These are phyloP conservation scores for Endotrypanum monterogeii DNA, from an alignment of 208 protist genomes.

Conservation along the genomic window DNA sequence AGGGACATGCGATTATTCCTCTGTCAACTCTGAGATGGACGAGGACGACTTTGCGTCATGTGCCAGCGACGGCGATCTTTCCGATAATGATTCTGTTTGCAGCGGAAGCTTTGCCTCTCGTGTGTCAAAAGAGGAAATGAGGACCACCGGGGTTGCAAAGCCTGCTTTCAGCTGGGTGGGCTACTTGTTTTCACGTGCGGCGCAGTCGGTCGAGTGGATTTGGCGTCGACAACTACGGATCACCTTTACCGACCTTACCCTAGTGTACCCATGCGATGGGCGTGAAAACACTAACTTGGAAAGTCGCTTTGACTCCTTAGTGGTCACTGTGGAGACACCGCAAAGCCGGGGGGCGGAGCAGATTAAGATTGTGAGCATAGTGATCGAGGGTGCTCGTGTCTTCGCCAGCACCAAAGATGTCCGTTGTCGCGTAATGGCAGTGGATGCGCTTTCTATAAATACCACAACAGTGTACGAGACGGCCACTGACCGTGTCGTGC, in stretches of 20 bases:
- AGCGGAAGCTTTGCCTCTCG: slow-evolving; percentile 26
- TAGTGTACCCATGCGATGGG: slow-evolving; percentile 50
- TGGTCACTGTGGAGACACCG: slow-evolving; percentile 48
- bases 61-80: slow-evolving; percentile 50
- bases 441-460: slow-evolving; percentile 40
- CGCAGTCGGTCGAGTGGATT: slow-evolving; percentile 64
- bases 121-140: slow-evolving; percentile 2
- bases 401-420: slow-evolving; percentile 23
- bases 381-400: slow-evolving; percentile 28
- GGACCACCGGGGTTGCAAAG: background rate
- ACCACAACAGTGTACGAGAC: slow-evolving; percentile 58
- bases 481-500: slow-evolving; percentile 34
- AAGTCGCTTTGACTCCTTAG: slow-evolving; percentile 39
- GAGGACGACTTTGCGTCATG: slow-evolving; percentile 71
- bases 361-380: slow-evolving; percentile 46
- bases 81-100: slow-evolving; percentile 29
- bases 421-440: slow-evolving; percentile 22
- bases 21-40: slow-evolving; percentile 12
- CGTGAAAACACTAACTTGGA: slow-evolving; percentile 42
- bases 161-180: slow-evolving; percentile 41
- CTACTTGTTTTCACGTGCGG: slow-evolving; percentile 43
- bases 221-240: slow-evolving; percentile 67
- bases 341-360: slow-evolving; percentile 38
- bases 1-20: slow-evolving; percentile 15
- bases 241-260: slow-evolving; percentile 36